Conservation (phyloP, 306 rosid species). For the Corylus heterophylla region DNA sequence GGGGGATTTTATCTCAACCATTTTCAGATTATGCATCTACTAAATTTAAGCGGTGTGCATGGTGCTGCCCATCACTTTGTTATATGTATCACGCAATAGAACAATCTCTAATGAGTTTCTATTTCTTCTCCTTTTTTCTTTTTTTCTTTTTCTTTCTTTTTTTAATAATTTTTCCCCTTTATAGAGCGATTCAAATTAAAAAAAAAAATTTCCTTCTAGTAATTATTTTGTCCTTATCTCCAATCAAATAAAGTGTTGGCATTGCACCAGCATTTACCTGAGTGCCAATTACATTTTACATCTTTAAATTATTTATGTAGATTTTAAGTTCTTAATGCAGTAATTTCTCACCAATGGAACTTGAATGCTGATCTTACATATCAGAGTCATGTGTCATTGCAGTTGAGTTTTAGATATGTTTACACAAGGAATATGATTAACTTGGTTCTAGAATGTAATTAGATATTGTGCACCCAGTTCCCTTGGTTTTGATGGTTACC, state of each 20-base stretch:
- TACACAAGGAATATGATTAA: neutral
- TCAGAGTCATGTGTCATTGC: neutral
- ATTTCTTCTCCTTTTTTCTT: neutral
- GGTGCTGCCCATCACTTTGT: neutral
- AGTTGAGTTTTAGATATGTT: neutral
- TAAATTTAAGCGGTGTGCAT: neutral
- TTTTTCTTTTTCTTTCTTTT: too few relatives aligned
- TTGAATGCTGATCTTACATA: too few relatives aligned
- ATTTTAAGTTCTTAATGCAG: neutral
- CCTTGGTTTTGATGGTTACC: neutral
- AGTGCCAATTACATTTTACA: neutral
- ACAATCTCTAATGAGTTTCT: neutral
- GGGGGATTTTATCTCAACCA: neutral
- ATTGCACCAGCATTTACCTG: neutral
- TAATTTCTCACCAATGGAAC: neutral
- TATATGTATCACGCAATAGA: neutral
- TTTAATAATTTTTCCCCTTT: neutral
- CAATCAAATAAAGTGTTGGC: neutral
- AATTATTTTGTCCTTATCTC: neutral
- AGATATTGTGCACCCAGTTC: constrained; percentile 1
- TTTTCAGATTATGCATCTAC: neutral
- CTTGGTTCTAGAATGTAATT: neutral
- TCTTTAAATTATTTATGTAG: neutral
- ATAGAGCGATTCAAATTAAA: neutral
- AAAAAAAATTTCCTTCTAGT: neutral